Evolutionary conservation across 176 grass and related monocot genomes (phyloP), one percentile per base, ranked within the genome.

Genomic region (Juncus inflexus): DNA sequence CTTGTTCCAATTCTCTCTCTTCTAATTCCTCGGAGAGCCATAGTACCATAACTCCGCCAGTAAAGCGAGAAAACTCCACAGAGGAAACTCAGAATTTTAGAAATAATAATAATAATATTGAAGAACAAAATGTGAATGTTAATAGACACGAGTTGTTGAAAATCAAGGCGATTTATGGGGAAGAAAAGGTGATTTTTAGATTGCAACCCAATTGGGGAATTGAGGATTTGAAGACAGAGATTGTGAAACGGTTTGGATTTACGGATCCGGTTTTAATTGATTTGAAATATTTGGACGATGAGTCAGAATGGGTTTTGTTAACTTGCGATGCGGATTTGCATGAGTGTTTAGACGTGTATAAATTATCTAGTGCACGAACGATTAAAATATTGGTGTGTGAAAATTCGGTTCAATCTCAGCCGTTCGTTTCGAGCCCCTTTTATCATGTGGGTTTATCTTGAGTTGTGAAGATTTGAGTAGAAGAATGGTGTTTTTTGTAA

Each of bases 281-380:
- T 64, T 68, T 99, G 52, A 99, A 90, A 68, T 99, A 99, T 61
- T 55, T 99, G 76, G 95, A 99, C 60, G 95, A 99, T 60, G 95
- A 99, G 52, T 99, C 95, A 2, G 95, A 99, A 69, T 99, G 95
- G 95, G 73, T 99, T 54, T 72, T 99, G 77, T 60, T 99, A 65
- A 94, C 89, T 66, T 99, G 95, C 65, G 85, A 99, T 70, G 95
- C 78, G 39, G 95, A 99, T 61, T 81, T 92, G 5, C 72, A 80
- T 62, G 95, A 94, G 78, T 99, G 95, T 60, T 62, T 99, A 45
- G 95, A 99, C 75, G 80, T 99, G 40, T 90, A 82, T 66, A 75
- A 76, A 73, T 86, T 73, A 58, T 86, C 80, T 59, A 90, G 53
- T 80, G 66, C 69, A 67, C 81, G 81, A 58, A 83, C 82, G 38